A percentile compares a stretch with the other conserved stretches of the same genome.
Conservation (phyloP, 2,329 filamentous ascomycete genomes). For the Gaeumannomyces tritici region DNA sequence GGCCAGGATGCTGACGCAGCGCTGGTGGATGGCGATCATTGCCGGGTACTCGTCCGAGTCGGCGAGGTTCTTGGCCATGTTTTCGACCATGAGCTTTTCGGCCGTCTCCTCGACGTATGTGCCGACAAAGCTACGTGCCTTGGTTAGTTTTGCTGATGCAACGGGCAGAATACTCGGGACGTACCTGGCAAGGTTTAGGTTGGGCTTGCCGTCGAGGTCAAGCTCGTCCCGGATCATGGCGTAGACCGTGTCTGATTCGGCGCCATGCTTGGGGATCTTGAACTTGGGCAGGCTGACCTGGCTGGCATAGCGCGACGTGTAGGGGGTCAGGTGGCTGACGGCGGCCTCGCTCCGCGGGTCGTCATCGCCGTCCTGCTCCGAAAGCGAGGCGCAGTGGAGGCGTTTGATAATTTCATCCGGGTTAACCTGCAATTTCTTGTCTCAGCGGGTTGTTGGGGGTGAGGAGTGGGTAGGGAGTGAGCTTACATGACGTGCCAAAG, state of each 20-base stretch:
- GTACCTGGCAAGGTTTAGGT: slow-evolving; percentile 54
- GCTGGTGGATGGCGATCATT: slow-evolving; percentile 48
- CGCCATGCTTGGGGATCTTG: slow-evolving; percentile 44
- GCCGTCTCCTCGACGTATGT: slow-evolving; percentile 64
- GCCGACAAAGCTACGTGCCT: slow-evolving; percentile 48
- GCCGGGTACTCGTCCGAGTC: slow-evolving; percentile 59
- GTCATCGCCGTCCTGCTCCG: slow-evolving; percentile 16
- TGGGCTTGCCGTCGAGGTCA: slow-evolving; percentile 56
- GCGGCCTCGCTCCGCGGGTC: slow-evolving; percentile 27
- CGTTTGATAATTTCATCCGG: slow-evolving; percentile 44
- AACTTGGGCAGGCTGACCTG: slow-evolving; percentile 49
- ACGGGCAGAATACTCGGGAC: too few relatives aligned
- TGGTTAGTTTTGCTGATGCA: too few relatives aligned
- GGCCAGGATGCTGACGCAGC: slow-evolving; percentile 60
- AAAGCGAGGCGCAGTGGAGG: slow-evolving; percentile 29
- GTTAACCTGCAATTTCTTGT: slow-evolving; percentile 29
- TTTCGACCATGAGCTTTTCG: slow-evolving; percentile 55
- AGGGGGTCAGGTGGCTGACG: slow-evolving; percentile 45
- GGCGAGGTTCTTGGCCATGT: slow-evolving; percentile 62
- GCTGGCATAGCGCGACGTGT: slow-evolving; percentile 46
- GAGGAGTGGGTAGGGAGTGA: neutral
- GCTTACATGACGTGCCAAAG: slow-evolving; percentile 37
- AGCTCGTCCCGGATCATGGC: slow-evolving; percentile 55
- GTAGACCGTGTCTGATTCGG: slow-evolving; percentile 53
- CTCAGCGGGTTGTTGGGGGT: too few relatives aligned